Evolutionary conservation across 2,329 filamentous ascomycete species (phyloP).

Genomic region (Fusarium sp.): DNA sequence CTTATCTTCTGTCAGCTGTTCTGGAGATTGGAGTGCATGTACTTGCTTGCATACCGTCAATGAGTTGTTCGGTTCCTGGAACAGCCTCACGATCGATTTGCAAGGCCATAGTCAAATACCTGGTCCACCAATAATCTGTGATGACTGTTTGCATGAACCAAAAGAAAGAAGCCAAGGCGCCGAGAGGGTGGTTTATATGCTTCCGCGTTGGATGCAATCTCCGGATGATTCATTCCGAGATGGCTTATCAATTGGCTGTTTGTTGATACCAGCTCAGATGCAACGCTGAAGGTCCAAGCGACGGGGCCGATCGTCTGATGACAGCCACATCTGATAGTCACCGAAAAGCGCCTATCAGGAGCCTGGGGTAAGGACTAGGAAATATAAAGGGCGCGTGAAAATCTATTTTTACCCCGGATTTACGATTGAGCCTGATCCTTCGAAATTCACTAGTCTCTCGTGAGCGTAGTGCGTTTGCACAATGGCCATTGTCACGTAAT

Average conservation of each 20-base stretch:
- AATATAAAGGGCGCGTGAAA: accelerated
- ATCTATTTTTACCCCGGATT: neutral
- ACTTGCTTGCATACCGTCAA: neutral
- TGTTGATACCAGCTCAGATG: no score
- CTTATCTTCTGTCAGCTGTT: no score
- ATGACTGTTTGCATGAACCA: no score
- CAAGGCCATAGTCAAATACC: no score
- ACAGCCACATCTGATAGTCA: neutral
- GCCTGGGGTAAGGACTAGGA: neutral
- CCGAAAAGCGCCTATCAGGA: neutral
- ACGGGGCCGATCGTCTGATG: neutral
- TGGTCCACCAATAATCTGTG: no score
- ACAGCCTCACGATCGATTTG: neutral
- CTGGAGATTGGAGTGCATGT: no score
- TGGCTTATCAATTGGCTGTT: neutral
- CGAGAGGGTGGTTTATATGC: neutral
- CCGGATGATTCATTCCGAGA: neutral
- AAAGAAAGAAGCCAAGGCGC: no score
- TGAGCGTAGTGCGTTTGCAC: accelerated
- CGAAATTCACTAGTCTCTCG: accelerated
- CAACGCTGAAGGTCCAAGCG: neutral
- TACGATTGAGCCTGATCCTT: neutral
- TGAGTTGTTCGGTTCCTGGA: neutral
- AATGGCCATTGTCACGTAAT: neutral
- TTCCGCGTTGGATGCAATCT: accelerated